Conservation (phyloP, 257 asterid genomes). For the Solanum appendiculatum region DNA sequence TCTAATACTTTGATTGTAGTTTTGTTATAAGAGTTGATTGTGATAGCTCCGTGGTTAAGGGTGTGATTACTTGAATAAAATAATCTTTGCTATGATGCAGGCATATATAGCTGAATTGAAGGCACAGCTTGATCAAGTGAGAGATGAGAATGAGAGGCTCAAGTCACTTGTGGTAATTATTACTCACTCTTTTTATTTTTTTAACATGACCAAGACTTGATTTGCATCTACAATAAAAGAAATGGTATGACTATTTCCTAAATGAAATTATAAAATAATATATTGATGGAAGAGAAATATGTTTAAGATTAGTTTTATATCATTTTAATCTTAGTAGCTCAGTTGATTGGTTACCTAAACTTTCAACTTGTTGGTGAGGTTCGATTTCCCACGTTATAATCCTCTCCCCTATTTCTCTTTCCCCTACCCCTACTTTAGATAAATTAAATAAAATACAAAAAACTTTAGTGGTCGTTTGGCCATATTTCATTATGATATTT, state of each 20-base stretch:
- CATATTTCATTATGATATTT: neutral
- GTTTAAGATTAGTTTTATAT: neutral
- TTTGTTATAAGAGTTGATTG: neutral
- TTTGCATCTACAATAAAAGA: neutral
- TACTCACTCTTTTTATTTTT: neutral
- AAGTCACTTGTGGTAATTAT: neutral
- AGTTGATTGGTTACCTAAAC: neutral
- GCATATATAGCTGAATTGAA: neutral
- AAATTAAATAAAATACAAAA: too few relatives aligned
- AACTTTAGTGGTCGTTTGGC: neutral
- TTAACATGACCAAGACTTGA: neutral
- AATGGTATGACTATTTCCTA: neutral
- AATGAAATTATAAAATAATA: too few relatives aligned
- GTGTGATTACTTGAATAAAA: neutral
- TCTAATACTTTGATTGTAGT: accelerated
- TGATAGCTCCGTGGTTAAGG: neutral
- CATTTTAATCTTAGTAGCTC: too few relatives aligned
- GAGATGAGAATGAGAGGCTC: neutral
- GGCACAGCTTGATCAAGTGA: neutral
- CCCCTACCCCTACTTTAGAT: neutral
- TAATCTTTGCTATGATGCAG: neutral
- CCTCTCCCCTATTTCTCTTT: neutral
- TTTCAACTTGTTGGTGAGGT: accelerated
- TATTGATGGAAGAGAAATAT: too few relatives aligned
- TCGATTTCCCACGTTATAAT: too few relatives aligned